These are phyloP conservation scores for Starmerella bombicola DNA, from an alignment of 805 yeast genomes.

Conservation along the genomic window DNA sequence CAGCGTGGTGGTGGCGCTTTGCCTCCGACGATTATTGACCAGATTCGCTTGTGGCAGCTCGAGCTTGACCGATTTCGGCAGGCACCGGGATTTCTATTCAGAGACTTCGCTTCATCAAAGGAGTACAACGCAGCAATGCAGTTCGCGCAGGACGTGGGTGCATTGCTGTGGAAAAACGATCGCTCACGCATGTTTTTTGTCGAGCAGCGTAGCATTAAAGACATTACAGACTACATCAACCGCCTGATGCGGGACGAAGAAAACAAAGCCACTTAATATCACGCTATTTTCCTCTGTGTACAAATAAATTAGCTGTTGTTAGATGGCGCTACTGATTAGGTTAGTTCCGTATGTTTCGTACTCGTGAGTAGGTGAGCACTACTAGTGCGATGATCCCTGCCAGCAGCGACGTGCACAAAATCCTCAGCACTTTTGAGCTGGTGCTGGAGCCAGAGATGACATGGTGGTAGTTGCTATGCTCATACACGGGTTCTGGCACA, in stretches of 20 bases:
- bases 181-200: constrained; percentile 66
- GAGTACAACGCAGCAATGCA: constrained; percentile 62
- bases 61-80: constrained; percentile 86
- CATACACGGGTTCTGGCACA: too few species aligned
- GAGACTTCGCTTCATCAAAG: constrained; percentile 64
- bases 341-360: too few species aligned
- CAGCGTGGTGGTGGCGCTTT: constrained; percentile 58
- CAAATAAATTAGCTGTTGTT: too few species aligned
- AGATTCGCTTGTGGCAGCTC: constrained; percentile 88
- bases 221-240: constrained; percentile 14
- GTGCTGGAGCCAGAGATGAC: too few species aligned
- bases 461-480: too few species aligned
- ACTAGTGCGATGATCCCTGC: too few species aligned
- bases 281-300: too few species aligned
- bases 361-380: too few species aligned
- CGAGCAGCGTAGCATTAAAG: constrained; percentile 30
- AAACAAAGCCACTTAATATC: too few species aligned
- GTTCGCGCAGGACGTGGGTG: constrained; percentile 87
- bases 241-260: constrained; percentile 1
- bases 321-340: too few species aligned
- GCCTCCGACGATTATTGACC: constrained; percentile 97
- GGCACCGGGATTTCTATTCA: constrained; percentile 74
- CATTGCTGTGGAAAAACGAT: constrained; percentile 74
- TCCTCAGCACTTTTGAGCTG: too few species aligned
- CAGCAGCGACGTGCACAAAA: too few species aligned